Base-by-base conservation (phyloP, 2,329 filamentous ascomycete genomes). In the Paraconiothyrium brasiliense region DNA sequence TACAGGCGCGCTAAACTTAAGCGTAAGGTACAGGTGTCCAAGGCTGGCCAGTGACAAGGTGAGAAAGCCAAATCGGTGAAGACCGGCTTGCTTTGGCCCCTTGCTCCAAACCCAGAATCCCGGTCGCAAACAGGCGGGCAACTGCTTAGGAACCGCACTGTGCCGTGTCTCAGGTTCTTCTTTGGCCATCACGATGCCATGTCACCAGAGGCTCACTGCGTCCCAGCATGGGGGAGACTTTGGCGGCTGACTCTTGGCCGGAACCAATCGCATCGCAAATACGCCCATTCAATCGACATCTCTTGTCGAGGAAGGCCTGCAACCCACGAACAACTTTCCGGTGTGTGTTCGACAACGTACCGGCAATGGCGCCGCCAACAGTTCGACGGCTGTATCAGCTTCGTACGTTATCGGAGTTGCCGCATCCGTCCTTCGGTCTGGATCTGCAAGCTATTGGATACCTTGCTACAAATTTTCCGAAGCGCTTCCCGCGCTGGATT, bases 111-210 rank as follows among this genome's bases (percentile, higher is more conserved):
- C 59, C 57, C 55, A 54, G 50, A 51, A 69, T 58, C 68, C 70
- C 64, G 61, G 61, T 47, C 39, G 39, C 43, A 47, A 35, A 24
- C 43, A 27, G 37, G 27, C 10, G 52, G 27, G 41, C 63, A 55
- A 63, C 57, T 57, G 32, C 48, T 57, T 34, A 59, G 66, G 70
- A 70, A 69, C 66, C 65, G 63, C 69, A 60, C 51, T 60, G 66
- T 76, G 68, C 67, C 71, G 58, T 61, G 63, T 68, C 68, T 65
- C 49, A 60, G 66, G 65, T 64, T 50, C 60, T 75, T 71, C 69
- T 68, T 71, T 75, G 75, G 75, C 62, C 57, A 61, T 60, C 62
- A 63, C 64, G 55, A 58, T 74, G 72, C 72, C 73, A 76, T 66
- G 61, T 74, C 71, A 73, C 57, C 60, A 64, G 67, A 52, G 66